Evolutionary conservation across 2,329 filamentous ascomycete genomes (phyloP), one percentile per base, ranked within the genome.

Genomic region (Aspergillus tubingensis): DNA sequence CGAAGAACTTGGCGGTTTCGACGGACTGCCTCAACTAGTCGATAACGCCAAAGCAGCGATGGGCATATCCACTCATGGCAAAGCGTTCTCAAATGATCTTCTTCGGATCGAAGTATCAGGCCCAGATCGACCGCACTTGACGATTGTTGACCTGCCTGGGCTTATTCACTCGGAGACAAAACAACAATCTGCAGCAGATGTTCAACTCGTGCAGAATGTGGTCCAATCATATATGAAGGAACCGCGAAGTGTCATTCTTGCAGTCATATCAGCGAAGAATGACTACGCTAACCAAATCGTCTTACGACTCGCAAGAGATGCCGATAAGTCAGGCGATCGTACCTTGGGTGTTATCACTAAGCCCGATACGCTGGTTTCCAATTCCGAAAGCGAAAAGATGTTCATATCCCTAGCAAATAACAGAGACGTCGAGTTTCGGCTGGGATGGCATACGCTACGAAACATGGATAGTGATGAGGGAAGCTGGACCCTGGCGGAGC

Each of bases 91-190:
- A 74, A 44, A 81, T 77, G 71, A 83, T 79, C 82, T 86, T 30
- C 78, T 88, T 5, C 81, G 85, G 0, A 80, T 88, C 0, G 85
- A 88, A 65, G 82, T 87, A 68, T 80, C 79, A 10, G 85, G 86
- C 0, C 85, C 85, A 0, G 81, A 85, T 10, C 82, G 85, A 76
- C 84, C 85, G 1, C 79, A 88, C 15, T 72, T 88, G 47, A 88
- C 85, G 0, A 78, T 88, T 1, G 84, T 88, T 7, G 86, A 88
- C 70, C 76, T 88, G 36, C 86, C 86, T 0, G 85, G 86, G 2
- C 75, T 88, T 1, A 82, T 87, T 27, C 79, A 81, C 39, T 82
- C 85, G 5, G 80, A 82, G 65, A 85, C 82, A 62, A 79, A 81
- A 30, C 79, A 83, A 57, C 84, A 87, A 69, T 83, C 82, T 0